Evolutionary conservation across 2,329 filamentous ascomycete species (phyloP).

Genomic region (Xylariaceae sp.): DNA sequence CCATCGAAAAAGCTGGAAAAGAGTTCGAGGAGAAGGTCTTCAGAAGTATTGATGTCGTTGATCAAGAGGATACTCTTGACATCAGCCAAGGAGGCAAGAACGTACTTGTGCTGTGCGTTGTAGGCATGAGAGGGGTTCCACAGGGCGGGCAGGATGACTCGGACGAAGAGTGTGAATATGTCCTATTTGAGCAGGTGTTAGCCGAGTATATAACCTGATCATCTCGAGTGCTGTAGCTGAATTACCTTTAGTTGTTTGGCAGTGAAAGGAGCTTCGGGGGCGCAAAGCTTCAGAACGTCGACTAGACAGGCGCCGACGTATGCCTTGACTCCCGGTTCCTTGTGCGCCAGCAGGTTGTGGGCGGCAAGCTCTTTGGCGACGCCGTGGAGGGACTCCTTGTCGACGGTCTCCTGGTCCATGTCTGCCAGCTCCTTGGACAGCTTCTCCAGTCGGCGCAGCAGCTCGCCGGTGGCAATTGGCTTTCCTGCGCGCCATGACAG

Average conservation of each 20-base stretch:
- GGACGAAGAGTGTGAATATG: slow-evolving; percentile 87
- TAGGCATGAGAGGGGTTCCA: slow-evolving; percentile 85
- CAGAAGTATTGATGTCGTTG: slow-evolving; percentile 78
- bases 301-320: slow-evolving; percentile 86
- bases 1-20: slow-evolving; percentile 93
- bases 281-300: slow-evolving; percentile 87
- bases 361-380: slow-evolving; percentile 83
- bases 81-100: slow-evolving; percentile 81
- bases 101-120: slow-evolving; percentile 88
- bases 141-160: slow-evolving; percentile 76
- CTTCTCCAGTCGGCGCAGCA: slow-evolving; percentile 74
- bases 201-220: not conserved
- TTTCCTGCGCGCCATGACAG: slow-evolving; percentile 90
- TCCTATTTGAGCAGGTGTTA: slow-evolving; percentile 51
- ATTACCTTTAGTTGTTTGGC: slow-evolving; percentile 81
- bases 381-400: slow-evolving; percentile 76
- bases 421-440: slow-evolving; percentile 79
- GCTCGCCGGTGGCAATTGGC: slow-evolving; percentile 76
- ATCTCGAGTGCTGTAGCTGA: not conserved
- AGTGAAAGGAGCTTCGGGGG: slow-evolving; percentile 92
- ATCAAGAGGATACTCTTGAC: slow-evolving; percentile 93
- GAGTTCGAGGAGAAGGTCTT: slow-evolving; percentile 72
- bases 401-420: slow-evolving; percentile 81
- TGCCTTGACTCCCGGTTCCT: slow-evolving; percentile 88
- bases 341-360: slow-evolving; percentile 79